Evolutionary conservation across 306 rosid species (phyloP), one percentile per base, ranked within the genome.

Genomic region (Calophaca sinica): DNA sequence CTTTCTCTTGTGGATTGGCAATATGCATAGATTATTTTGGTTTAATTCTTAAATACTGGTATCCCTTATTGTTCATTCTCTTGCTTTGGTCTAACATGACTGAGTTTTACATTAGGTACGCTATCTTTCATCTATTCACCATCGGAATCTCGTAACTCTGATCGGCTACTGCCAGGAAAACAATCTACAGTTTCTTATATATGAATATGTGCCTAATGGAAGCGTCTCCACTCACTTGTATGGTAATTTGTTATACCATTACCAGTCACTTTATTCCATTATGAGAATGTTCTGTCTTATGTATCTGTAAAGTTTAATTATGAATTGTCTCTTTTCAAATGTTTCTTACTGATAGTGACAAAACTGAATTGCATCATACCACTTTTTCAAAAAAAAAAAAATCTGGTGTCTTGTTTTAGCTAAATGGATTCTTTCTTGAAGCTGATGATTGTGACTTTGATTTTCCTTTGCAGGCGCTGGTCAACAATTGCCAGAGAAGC

Each of bases 141-240:
- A 93, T 65, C 86, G 88, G 80, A 91, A 93, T 80, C 83, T 93
- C 15, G 98, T 91, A 28, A 78, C 74, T 86, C 97, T 91, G n/a
- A 64, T 93, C 75, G 98, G 98, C 42, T 93, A 93, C 83, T 93
- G 98, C 83, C 98, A 91, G 85, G 98, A 93, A 83, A 89, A 80
- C 79, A 87, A 82, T 79, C 85, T 84, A 1, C 98, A 93, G 89
- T 86, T 89, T 86, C 98, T 93, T 72, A 72, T 93, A 70, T 91
- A 91, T 2, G 98, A 93, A 79, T 87, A 93, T 29, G 85, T 93
- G 68, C 97, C 93, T 46, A 91, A 88, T 73, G 97, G 96, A 82
- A 93, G 97, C 66, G 91, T 93, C 85, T 93, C 96, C 83, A 81
- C 83, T 87, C 97, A 91, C 94, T 83, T 93, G 81, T 89, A 87